Conservation (phyloP, 2,329 filamentous ascomycete genomes). For the Alternaria conjuncta region DNA sequence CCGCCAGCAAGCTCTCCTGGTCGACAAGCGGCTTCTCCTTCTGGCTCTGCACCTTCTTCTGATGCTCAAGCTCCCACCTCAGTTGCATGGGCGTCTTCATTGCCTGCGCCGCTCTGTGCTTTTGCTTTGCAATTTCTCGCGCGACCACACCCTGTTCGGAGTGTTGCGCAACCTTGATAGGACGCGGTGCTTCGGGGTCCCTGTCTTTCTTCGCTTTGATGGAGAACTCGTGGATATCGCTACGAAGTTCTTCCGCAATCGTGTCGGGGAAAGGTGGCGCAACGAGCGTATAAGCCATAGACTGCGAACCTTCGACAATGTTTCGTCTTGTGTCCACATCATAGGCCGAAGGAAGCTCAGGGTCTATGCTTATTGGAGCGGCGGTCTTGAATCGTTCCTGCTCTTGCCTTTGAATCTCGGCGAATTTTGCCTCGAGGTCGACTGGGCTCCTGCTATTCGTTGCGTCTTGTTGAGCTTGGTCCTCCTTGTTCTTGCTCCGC, state of each 20-base stretch:
- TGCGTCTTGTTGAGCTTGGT: constrained; percentile 1
- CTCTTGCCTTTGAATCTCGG: constrained; percentile 21
- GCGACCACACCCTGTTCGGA: constrained; percentile 8
- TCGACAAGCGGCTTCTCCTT: constrained; percentile 31
- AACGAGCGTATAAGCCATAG: constrained; percentile 75
- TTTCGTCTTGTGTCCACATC: constrained; percentile 76
- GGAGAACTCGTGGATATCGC: constrained; percentile 67
- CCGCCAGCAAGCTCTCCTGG: constrained; percentile 47
- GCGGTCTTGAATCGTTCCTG: constrained; percentile 12
- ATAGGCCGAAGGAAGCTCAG: constrained; percentile 16
- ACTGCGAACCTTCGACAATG: constrained; percentile 67
- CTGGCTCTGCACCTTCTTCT: constrained; percentile 28
- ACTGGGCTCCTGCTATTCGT: constrained; percentile 1
- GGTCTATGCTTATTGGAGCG: constrained; percentile 18
- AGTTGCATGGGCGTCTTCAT: constrained; percentile 47
- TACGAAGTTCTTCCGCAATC: constrained; percentile 82
- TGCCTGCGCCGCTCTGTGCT: constrained; percentile 22
- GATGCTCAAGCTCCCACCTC: constrained; percentile 39
- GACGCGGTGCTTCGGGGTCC: constrained; percentile 38
- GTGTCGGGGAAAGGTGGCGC: constrained; percentile 76
- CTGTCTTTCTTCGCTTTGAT: constrained; percentile 65
- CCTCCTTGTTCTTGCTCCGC: constrained; percentile 15
- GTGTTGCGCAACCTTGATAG: constrained; percentile 9
- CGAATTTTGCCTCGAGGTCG: not conserved
- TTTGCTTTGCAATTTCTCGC: constrained; percentile 39